Evolutionary conservation across 805 yeast genomes (phyloP), one percentile per base, ranked within the genome.

Genomic region (Cyberlindnera xishuangbannaensis): DNA sequence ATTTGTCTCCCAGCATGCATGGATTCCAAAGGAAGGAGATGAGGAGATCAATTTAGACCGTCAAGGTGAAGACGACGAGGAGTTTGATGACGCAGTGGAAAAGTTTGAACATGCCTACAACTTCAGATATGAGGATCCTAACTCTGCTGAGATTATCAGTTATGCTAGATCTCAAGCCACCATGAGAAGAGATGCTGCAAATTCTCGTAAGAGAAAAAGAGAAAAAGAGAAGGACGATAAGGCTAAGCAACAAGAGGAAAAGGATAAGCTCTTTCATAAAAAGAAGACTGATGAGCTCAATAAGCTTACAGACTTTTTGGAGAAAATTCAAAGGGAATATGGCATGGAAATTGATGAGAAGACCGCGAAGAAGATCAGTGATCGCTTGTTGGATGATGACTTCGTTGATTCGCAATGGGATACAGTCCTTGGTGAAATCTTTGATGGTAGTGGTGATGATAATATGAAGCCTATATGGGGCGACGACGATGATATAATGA

Each of bases 111-210:
- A 77, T 43, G 96, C 95, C 0, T 90, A 88, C 62, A 92, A 92
- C 53, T 90, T 90, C 69, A 73, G 98, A 55, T 92, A 73, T 56
- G 98, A 92, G 60, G 97, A 88, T 50, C 87, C 95, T 12, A 76
- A 78, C 44, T 73, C 95, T 6, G 85, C 90, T 0, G 96, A 90
- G 51, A 84, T 92, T 57, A 81, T 88, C 14, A 81, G 95, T 13
- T 92, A 90, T 64, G 97, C 97, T 3, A 86, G 98, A 72, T 80
- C 68, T 27, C 96, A 87, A 59, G 95, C 92, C 16, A 86, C 97
- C 0, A 69, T 87, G 53, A 78, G 98, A 63, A 71, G 98, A 54
- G 76, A 81, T 15, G 78, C 76, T 32, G 75, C 78, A 46, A 58
- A 82, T 10, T 26, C 43, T 6, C 75, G 98, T 48, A 86, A 86